These are phyloP conservation scores for Urtica urens DNA, from an alignment of 306 rosid species.

Conservation along the genomic window DNA sequence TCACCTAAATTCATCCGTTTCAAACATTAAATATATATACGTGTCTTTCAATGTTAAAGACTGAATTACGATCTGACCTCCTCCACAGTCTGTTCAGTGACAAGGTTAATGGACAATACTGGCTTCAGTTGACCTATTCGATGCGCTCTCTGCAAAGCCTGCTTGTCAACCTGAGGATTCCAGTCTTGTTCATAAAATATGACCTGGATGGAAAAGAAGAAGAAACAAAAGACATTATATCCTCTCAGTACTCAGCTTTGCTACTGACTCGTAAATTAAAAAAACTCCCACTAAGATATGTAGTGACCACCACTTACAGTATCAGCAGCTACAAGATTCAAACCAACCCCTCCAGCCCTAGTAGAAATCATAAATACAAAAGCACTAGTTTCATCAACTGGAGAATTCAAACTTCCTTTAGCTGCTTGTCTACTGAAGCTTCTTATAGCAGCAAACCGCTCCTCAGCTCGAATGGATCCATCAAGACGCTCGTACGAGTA, in stretches of 20 bases:
- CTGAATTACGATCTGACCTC: constrained; percentile 44
- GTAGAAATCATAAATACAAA: constrained; percentile 90
- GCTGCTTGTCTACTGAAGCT: constrained; percentile 60
- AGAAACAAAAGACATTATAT: not conserved
- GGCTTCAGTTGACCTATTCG: constrained; percentile 83
- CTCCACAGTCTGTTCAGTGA: constrained; percentile 63
- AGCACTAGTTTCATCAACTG: constrained; percentile 42
- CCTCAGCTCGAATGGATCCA: constrained; percentile 97
- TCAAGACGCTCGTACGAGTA: constrained; percentile 95
- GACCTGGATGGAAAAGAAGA: constrained; percentile 34
- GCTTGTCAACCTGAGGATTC: constrained; percentile 97
- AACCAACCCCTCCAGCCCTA: constrained; percentile 97
- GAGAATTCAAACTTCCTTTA: constrained; percentile 35
- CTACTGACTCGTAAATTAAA: too few species aligned
- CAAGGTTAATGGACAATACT: constrained; percentile 63
- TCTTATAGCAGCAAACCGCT: constrained; percentile 95
- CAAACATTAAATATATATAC: constrained; percentile 15
- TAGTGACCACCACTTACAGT: constrained; percentile 45
- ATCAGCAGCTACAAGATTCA: constrained; percentile 94
- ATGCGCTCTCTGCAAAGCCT: constrained; percentile 92
- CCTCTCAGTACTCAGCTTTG: not conserved
- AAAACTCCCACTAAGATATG: too few species aligned
- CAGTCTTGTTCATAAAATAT: constrained; percentile 97
- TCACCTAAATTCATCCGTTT: constrained; percentile 40
- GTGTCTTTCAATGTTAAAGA: constrained; percentile 3